These are phyloP conservation scores for Passiflora organensis DNA, from an alignment of 345 rosid genomes.

Conservation along the genomic window DNA sequence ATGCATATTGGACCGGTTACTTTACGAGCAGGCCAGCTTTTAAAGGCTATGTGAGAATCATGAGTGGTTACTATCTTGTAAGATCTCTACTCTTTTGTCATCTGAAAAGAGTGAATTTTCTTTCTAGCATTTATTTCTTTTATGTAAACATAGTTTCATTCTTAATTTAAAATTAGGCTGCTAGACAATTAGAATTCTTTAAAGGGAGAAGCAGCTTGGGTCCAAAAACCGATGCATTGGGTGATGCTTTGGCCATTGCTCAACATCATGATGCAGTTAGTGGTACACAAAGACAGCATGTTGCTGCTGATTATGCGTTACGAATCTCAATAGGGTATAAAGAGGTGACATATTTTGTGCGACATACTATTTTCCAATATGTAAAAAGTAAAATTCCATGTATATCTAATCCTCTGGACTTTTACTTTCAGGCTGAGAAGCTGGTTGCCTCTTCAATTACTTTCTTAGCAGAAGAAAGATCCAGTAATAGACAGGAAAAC, in stretches of 20 bases:
- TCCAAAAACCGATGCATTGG: slow-evolving; percentile 61
- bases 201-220: slow-evolving; percentile 60
- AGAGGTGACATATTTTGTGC: slow-evolving; percentile 46
- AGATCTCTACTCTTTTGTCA: slow-evolving; percentile 15
- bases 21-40: slow-evolving; percentile 88
- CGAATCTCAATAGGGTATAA: slow-evolving; percentile 75
- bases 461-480: slow-evolving; percentile 46
- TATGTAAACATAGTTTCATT: slow-evolving; percentile 1
- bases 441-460: slow-evolving; percentile 74
- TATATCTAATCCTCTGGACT: slow-evolving; percentile 11
- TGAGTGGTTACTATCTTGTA: slow-evolving; percentile 86
- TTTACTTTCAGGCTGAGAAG: slow-evolving; percentile 63
- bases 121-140: neutral
- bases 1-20: slow-evolving; percentile 97
- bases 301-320: slow-evolving; percentile 93
- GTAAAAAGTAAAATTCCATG: neutral
- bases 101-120: slow-evolving; percentile 6
- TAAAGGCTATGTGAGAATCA: slow-evolving; percentile 69
- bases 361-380: neutral
- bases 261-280: slow-evolving; percentile 99
- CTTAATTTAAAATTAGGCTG: slow-evolving; percentile 45
- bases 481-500: slow-evolving; percentile 34
- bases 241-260: slow-evolving; percentile 85
- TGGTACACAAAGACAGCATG: slow-evolving; percentile 92
- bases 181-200: slow-evolving; percentile 78